Conservation (phyloP, 495 filamentous ascomycete genomes). For the Xylaria sp. region DNA sequence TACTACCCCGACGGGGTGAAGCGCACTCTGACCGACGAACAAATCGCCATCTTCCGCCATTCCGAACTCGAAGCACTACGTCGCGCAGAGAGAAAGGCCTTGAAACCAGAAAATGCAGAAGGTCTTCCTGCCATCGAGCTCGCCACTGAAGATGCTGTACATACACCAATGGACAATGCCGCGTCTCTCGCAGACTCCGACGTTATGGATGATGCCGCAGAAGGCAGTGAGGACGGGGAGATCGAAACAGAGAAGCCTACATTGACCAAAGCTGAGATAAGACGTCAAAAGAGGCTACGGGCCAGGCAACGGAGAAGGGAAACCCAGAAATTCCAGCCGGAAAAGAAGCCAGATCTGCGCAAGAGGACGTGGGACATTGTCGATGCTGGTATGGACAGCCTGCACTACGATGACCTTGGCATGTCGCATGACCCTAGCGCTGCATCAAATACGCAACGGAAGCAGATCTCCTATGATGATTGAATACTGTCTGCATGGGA, state of each 20-base stretch:
- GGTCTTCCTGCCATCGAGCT: slow-evolving; percentile 14
- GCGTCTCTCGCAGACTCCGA: slow-evolving; percentile 30
- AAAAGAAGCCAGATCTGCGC: slow-evolving; percentile 60
- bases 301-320: slow-evolving; percentile 43
- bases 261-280: slow-evolving; percentile 40
- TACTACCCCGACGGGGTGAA: slow-evolving; percentile 91
- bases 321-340: slow-evolving; percentile 50
- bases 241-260: slow-evolving; percentile 39
- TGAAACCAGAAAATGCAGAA: slow-evolving; percentile 26
- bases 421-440: slow-evolving; percentile 27
- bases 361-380: slow-evolving; percentile 66
- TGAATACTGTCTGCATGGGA: slow-evolving; percentile 31
- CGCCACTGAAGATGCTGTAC: slow-evolving; percentile 17
- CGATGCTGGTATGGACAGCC: slow-evolving; percentile 55
- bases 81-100: slow-evolving; percentile 48
- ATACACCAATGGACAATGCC: slow-evolving; percentile 32
- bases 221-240: slow-evolving; percentile 42
- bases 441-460: slow-evolving; percentile 45
- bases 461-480: slow-evolving; percentile 59
- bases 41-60: slow-evolving; percentile 89
- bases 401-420: slow-evolving; percentile 59
- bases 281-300: slow-evolving; percentile 34
- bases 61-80: slow-evolving; percentile 82
- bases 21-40: slow-evolving; percentile 88
- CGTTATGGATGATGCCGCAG: slow-evolving; percentile 30